Evolutionary conservation across 768 basidiomycete species (phyloP).

Genomic region (Termitomyces sp.): DNA sequence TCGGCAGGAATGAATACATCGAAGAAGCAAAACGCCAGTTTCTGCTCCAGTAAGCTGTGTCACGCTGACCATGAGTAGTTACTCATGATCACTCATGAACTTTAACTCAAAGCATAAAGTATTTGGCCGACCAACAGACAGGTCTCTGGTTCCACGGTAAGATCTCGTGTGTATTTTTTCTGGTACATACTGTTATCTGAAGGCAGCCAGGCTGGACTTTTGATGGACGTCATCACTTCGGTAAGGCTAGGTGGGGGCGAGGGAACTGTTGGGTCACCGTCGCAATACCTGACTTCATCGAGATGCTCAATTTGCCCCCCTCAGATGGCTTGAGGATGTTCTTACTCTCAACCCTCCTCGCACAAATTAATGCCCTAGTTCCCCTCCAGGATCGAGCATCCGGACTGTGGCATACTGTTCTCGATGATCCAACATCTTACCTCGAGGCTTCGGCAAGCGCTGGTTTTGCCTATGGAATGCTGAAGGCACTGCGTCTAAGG

Average conservation of each 20-base stretch:
- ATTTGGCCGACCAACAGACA: constrained; percentile 39
- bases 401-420: constrained; percentile 53
- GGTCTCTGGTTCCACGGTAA: constrained; percentile 48
- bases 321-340: constrained; percentile 40
- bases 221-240: constrained; percentile 43
- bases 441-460: constrained; percentile 47
- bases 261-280: constrained; percentile 55
- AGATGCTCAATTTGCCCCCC: constrained; percentile 35
- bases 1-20: constrained; percentile 45
- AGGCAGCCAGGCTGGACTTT: constrained; percentile 37
- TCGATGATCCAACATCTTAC: constrained; percentile 48
- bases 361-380: constrained; percentile 48
- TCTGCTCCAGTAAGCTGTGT: constrained; percentile 37
- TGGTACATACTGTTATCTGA: background rate
- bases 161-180: constrained; percentile 3
- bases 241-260: constrained; percentile 46
- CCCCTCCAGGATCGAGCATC: constrained; percentile 38
- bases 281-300: constrained; percentile 46
- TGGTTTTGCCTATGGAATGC: constrained; percentile 46
- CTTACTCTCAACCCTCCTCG: constrained; percentile 34
- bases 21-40: constrained; percentile 54
- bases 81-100: background rate
- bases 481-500: constrained; percentile 39
- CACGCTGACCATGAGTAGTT: background rate
- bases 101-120: constrained; percentile 32